Evolutionary conservation across 140 eudicot genomes (phyloP), one percentile per base, ranked within the genome.

Genomic region (Erigeron philadelphicus): DNA sequence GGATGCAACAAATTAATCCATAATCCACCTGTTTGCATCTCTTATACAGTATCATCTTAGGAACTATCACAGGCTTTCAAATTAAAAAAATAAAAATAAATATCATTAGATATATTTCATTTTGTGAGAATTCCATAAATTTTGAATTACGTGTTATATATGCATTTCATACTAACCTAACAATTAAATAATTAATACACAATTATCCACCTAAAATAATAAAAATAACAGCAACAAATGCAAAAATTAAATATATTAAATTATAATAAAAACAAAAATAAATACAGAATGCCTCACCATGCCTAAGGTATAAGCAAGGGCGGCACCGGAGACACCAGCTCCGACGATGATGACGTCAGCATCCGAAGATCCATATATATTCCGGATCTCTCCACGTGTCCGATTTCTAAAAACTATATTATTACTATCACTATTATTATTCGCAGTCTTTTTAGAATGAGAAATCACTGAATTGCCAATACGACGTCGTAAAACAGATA

Each of bases 241-340:
- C 11, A 53, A 31, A 4, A 19, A 47, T 13, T n/a, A 18, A 31
- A 3, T 54, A 38, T 9, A 11, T 18, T 38, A 64, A 13, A 12
- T 5, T 6, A 13, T 17, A 41, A 56, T 4, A 11, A 17, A 7
- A 12, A 44, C 45, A 31, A 71, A 49, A 11, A 56, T 12, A 19
- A 59, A 31, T 31, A 60, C 49, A 25, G 61, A 65, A 62, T 31
- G 38, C 73, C 65, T 66, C 40, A 84, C 88, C 88, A 74, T 81
- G 47, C 85, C 88, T 6, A 84, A 79, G 45, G 88, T 75, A 77
- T 80, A 40, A 67, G 85, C 88, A 64, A 84, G 85, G 45, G 88
- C 83, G 50, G 88, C 88, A 40, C 88, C 88, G 45, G 83, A 58
- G 47, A 84, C 85, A 47, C 88, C 88, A 54, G 88, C 88, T 77